Evolutionary conservation across 2,329 filamentous ascomycete species (phyloP).

Genomic region (Trichoderma sp.): DNA sequence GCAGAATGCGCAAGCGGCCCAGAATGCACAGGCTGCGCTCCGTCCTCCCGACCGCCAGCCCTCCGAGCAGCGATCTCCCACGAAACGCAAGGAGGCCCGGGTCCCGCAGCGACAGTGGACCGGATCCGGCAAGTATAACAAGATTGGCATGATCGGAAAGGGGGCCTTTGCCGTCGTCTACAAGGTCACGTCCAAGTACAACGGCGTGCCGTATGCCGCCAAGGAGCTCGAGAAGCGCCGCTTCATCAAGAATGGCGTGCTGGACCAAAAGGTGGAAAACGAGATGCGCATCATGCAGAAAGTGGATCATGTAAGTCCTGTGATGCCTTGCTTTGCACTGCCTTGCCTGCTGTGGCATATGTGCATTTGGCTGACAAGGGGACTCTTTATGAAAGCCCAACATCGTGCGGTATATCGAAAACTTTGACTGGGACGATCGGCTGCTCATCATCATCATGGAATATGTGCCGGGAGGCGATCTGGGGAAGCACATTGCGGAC

Average conservation of each 20-base stretch:
- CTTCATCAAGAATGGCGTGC: conserved; percentile 87
- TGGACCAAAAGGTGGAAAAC: conserved; percentile 91
- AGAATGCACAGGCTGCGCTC: background rate
- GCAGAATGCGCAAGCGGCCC: no score
- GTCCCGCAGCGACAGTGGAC: conserved; percentile 67
- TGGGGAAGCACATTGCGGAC: conserved; percentile 70
- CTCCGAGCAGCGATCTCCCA: conserved; percentile 26
- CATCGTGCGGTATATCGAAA: conserved; percentile 89
- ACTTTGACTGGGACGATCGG: conserved; percentile 77
- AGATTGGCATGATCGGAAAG: conserved; percentile 79
- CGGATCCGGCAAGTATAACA: conserved; percentile 82
- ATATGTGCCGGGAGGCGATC: conserved; percentile 78
- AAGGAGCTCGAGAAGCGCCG: conserved; percentile 93
- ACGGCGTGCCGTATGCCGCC: conserved; percentile 82
- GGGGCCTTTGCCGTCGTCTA: conserved; percentile 95
- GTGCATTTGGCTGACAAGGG: background rate
- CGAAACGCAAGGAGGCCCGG: conserved; percentile 36
- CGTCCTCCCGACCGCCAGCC: conserved; percentile 19
- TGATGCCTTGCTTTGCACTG: background rate
- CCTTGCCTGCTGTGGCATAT: conserved; percentile 30
- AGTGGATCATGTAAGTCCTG: conserved; percentile 74
- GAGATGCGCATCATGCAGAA: conserved; percentile 95
- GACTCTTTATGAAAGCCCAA: conserved; percentile 61
- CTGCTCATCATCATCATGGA: conserved; percentile 99
- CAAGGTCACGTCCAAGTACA: conserved; percentile 81